phyloP scores from a whole-genome alignment of 2,329 filamentous ascomycete species.

The Drechslerella stenobrocha region DNA sequence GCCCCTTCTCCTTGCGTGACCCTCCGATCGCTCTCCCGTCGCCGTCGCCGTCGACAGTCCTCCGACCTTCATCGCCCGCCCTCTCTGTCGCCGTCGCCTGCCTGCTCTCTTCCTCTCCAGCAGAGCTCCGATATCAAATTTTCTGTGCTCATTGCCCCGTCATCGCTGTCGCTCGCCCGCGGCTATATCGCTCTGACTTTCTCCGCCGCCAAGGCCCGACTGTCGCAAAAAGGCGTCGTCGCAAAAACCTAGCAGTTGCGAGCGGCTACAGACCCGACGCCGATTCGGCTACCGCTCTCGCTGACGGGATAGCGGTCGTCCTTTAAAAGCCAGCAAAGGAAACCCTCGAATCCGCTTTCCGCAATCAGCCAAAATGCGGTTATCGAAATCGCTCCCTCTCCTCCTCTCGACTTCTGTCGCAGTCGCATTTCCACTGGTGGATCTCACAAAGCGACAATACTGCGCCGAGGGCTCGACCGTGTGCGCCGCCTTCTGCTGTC shows the following conservation, averaged over 20 bases:
- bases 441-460: constrained; percentile 39
- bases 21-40: background rate
- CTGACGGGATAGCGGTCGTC: background rate
- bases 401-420: constrained; percentile 34
- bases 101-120: background rate
- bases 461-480: constrained; percentile 25
- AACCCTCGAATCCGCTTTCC: background rate
- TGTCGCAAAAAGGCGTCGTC: background rate
- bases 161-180: background rate
- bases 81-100: background rate
- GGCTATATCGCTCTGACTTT: background rate
- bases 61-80: background rate
- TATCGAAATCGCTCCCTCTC: constrained; percentile 25
- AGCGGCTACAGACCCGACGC: constrained; percentile 14
- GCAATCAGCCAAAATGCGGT: constrained; percentile 27
- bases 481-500: constrained; percentile 36
- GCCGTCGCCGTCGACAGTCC: too few species aligned
- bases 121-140: too few species aligned
- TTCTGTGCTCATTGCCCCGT: too few species aligned
- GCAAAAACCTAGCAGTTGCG: background rate
- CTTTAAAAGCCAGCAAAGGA: background rate
- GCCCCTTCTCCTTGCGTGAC: constrained; percentile 15
- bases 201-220: background rate
- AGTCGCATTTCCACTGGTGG: constrained; percentile 42
- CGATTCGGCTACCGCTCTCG: constrained; percentile 36